phyloP scores from a whole-genome alignment of 2,329 filamentous ascomycete species.

The Arthrobotrys entomopaga region DNA sequence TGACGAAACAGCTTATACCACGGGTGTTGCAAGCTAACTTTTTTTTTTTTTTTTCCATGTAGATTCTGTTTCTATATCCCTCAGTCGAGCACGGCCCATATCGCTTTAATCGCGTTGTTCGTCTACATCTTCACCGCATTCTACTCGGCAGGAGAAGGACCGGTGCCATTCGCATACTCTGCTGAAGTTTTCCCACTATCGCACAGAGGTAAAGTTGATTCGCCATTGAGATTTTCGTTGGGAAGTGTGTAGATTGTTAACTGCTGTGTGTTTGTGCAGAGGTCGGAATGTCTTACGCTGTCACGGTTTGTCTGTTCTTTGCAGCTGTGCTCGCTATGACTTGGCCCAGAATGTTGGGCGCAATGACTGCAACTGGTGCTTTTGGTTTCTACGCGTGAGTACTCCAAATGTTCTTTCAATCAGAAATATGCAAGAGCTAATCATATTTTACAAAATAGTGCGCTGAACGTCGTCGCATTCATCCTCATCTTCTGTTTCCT shows the following conservation, averaged over 20 bases:
- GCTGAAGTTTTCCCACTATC: constrained; percentile 77
- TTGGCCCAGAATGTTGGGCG: constrained; percentile 69
- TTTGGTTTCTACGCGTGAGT: constrained; percentile 67
- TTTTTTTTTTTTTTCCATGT: no score
- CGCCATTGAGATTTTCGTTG: no score
- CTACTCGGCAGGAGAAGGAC: constrained; percentile 74
- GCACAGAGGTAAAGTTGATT: constrained; percentile 67
- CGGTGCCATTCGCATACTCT: constrained; percentile 75
- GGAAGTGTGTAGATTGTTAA: constrained; percentile 13
- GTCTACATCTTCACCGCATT: constrained; percentile 74
- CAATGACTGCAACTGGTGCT: constrained; percentile 65
- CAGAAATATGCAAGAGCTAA: not conserved
- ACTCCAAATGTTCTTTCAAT: not conserved
- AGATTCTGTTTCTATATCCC: constrained; percentile 56
- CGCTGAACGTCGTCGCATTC: constrained; percentile 68
- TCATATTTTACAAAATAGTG: constrained; percentile 45
- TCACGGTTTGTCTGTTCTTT: constrained; percentile 71
- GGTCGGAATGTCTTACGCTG: constrained; percentile 70
- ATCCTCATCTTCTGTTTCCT: constrained; percentile 69
- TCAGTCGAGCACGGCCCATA: constrained; percentile 63
- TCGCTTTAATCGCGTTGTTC: constrained; percentile 70
- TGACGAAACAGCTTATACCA: not conserved
- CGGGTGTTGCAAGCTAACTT: constrained; percentile 14
- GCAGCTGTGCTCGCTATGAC: constrained; percentile 72
- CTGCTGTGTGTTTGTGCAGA: constrained; percentile 6